phyloP scores from a whole-genome alignment of 345 rosid genomes.

The Cochlearia excelsa region DNA sequence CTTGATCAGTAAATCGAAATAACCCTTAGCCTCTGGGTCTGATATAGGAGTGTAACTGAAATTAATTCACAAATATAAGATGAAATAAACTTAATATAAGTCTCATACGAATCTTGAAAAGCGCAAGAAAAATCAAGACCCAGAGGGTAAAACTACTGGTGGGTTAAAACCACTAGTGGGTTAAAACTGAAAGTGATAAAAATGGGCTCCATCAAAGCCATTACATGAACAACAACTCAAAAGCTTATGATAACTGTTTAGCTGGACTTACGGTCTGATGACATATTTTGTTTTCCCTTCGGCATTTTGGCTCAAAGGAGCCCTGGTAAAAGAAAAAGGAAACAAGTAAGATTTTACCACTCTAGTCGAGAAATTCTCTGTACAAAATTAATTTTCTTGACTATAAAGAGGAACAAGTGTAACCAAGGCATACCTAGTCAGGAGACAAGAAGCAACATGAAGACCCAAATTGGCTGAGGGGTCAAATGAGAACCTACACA shows the following conservation, averaged over 20 bases:
- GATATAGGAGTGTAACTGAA: slow-evolving; percentile 94
- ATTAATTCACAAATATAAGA: slow-evolving; percentile 14
- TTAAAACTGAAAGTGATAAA: too few relatives aligned
- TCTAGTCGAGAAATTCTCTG: neutral
- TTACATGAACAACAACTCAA: slow-evolving; percentile 6
- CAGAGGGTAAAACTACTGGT: too few relatives aligned
- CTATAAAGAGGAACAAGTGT: slow-evolving; percentile 1
- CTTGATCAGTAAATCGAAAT: slow-evolving; percentile 89
- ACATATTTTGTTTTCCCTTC: slow-evolving; percentile 93
- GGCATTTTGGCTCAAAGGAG: slow-evolving; percentile 66
- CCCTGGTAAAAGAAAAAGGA: slow-evolving; percentile 48
- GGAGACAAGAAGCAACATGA: slow-evolving; percentile 82
- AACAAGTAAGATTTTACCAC: slow-evolving; percentile 12
- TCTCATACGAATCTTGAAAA: neutral
- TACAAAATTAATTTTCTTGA: neutral
- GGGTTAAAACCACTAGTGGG: too few relatives aligned
- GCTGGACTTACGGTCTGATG: slow-evolving; percentile 76
- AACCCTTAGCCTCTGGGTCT: slow-evolving; percentile 81
- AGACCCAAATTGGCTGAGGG: slow-evolving; percentile 73
- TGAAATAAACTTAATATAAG: slow-evolving; percentile 3
- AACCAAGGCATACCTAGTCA: slow-evolving; percentile 59
- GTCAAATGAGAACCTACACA: slow-evolving; percentile 83
- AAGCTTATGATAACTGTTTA: slow-evolving; percentile 8
- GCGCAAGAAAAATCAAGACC: neutral
- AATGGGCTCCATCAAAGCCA: neutral